Percentiles rank a stretch among this genome's conserved stretches.
These are phyloP conservation scores for Kuraishia ogatae DNA, from an alignment of 805 yeast species.

Conservation along the genomic window DNA sequence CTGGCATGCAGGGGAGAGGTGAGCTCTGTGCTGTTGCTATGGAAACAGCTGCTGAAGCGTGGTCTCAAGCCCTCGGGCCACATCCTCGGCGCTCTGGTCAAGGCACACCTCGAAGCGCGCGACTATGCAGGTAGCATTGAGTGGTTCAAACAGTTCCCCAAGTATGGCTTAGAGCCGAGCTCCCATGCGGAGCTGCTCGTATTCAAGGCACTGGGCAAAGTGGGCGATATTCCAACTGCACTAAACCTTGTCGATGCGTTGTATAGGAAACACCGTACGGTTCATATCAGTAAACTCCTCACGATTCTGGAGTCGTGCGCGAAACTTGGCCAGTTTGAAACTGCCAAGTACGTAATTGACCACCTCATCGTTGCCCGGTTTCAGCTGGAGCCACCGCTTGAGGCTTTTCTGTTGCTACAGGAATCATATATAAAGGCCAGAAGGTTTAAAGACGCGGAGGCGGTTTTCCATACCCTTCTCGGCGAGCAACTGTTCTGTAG, in stretches of 20 bases:
- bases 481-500: not conserved
- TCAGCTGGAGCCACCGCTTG: not conserved
- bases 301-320: not conserved
- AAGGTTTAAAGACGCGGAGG: not conserved
- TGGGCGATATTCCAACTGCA: constrained; percentile 25
- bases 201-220: constrained; percentile 25
- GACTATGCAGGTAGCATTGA: constrained; percentile 26
- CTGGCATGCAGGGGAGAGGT: constrained; percentile 42
- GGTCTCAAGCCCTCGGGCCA: constrained; percentile 36
- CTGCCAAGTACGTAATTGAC: not conserved
- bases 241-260: constrained; percentile 14
- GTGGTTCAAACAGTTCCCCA: constrained; percentile 26
- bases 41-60: constrained; percentile 34
- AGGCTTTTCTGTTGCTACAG: not conserved
- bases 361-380: not conserved
- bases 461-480: not conserved
- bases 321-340: not conserved
- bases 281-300: not conserved
- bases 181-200: constrained; percentile 24
- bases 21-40: constrained; percentile 40
- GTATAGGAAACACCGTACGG: not conserved
- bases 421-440: not conserved
- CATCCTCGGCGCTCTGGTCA: constrained; percentile 37
- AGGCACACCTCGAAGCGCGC: constrained; percentile 27
- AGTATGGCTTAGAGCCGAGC: constrained; percentile 19